Base-by-base conservation (phyloP, 768 basidiomycete genomes). In the Lactarius trivialis region DNA sequence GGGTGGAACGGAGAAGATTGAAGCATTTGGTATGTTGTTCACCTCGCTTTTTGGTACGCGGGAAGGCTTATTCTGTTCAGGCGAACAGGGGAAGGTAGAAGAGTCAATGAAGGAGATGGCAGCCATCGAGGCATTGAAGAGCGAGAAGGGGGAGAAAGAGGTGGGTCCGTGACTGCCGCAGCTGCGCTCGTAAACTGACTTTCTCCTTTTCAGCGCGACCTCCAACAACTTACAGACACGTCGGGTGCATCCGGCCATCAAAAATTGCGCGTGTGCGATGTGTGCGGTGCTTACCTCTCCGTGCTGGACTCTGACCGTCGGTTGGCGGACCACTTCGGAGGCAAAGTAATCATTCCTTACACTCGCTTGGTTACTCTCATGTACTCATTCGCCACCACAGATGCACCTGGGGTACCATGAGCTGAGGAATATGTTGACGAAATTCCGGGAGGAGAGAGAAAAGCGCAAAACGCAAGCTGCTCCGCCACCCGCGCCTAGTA, bases 351-450 rank as follows among this genome's bases (percentile, higher is more conserved):
- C 75, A 15, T 28, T 39, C 12, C 19, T 15, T 11, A 30, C 28
- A 51, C 32, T 17, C 32, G 33, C 32, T 4, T 48, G 21, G 30
- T 41, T 39, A 36, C 34, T 55, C 41, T 41, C 12, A n/a, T 14
- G 9, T 28, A 6, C 49, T 37, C 30, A 39, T 33, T 37, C 21
- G n/a, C 53, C 61, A 9, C 34, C 50, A 52, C 73, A 98, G 97
- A 96, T 99, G 92, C 97, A 98, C 79, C 76, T 98, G 71, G 97
- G 97, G 11, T 99, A 99, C 77, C 94, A 98, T 74, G 95, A 98
- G 76, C 81, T 99, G 65, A 91, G 97, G 60, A 91, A 94, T 76
- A 90, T 97, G 85, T 81, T 99, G 57, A 74, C 78, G 61, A 90
- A 92, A 71, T 97, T 98, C 75, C 86, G 87, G 65, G 94, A 95